Evolutionary conservation across 202 grass and related monocot species (phyloP).

Genomic region (Miscanthus sacchariflorus): DNA sequence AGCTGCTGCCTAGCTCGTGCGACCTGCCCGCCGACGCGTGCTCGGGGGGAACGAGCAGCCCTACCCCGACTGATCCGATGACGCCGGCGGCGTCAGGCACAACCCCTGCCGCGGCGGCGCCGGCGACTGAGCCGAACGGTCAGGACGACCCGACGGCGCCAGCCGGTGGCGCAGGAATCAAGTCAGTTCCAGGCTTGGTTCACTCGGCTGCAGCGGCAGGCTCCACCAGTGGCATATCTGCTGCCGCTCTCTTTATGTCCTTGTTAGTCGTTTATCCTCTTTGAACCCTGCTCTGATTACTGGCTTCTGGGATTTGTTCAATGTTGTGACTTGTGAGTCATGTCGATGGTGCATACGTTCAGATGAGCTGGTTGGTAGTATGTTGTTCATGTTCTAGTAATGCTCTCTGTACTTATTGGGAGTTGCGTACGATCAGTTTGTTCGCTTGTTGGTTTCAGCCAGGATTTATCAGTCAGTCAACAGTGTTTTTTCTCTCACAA

Average conservation of each 20-base stretch:
- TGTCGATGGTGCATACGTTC: background rate
- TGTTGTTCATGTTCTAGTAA: background rate
- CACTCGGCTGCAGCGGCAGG: constrained; percentile 21
- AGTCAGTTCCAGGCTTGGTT: constrained; percentile 18
- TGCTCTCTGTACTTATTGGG: background rate
- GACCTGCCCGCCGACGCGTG: constrained; percentile 61
- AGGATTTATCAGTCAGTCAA: no score
- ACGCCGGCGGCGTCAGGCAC: constrained; percentile 35
- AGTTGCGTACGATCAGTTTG: background rate
- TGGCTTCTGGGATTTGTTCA: background rate
- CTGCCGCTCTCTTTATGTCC: background rate
- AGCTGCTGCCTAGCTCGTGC: constrained; percentile 55
- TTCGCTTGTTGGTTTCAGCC: no score
- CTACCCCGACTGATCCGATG: constrained; percentile 41
- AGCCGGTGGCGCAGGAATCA: constrained; percentile 34
- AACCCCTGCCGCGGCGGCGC: constrained; percentile 12
- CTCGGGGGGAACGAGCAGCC: constrained; percentile 9
- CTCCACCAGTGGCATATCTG: background rate
- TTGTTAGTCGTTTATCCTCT: background rate
- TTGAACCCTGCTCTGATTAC: background rate
- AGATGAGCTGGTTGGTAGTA: background rate
- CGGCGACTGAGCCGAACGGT: constrained; percentile 40
- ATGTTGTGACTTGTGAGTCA: background rate
- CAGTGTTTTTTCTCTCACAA: no score
- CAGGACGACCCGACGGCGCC: constrained; percentile 24